A percentile compares a stretch with the other conserved stretches of the same genome.
These are phyloP conservation scores for Lotus japonicus DNA, from an alignment of 306 rosid species.

Conservation along the genomic window DNA sequence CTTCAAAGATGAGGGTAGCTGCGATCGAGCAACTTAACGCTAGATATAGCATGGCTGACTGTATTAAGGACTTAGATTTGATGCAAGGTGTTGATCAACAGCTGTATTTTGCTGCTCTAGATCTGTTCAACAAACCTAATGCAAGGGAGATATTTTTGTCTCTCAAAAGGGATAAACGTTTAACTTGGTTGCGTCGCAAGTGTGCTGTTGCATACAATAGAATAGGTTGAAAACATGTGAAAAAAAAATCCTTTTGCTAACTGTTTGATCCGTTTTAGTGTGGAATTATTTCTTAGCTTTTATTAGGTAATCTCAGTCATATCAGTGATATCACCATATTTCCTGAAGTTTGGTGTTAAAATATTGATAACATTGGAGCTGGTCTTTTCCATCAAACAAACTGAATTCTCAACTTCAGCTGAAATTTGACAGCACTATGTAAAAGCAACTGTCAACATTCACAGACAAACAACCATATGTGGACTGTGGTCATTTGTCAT, in stretches of 20 bases:
- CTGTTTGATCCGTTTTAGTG: neutral
- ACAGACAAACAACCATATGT: neutral
- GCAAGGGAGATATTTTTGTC: constrained; percentile 69
- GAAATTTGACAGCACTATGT: neutral
- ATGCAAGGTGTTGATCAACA: constrained; percentile 53
- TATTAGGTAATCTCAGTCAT: no score
- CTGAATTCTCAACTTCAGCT: neutral
- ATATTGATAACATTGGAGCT: neutral
- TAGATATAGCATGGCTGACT: constrained; percentile 51
- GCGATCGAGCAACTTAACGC: constrained; percentile 46
- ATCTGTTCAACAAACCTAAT: constrained; percentile 55
- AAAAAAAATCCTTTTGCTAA: neutral
- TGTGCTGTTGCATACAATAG: constrained; percentile 35
- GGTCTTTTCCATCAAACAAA: neutral
- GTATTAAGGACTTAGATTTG: constrained; percentile 61
- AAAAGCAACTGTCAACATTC: no score
- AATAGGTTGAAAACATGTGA: constrained; percentile 11
- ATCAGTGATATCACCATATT: neutral
- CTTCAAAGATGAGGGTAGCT: constrained; percentile 59
- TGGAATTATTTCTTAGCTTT: neutral
- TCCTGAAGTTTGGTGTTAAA: neutral
- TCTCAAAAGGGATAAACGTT: constrained; percentile 55
- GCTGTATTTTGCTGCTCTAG: constrained; percentile 61
- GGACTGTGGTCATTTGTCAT: neutral
- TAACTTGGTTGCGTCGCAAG: constrained; percentile 54